Base-by-base conservation (phyloP, 345 rosid species). In the Eucalyptus brandiana region DNA sequence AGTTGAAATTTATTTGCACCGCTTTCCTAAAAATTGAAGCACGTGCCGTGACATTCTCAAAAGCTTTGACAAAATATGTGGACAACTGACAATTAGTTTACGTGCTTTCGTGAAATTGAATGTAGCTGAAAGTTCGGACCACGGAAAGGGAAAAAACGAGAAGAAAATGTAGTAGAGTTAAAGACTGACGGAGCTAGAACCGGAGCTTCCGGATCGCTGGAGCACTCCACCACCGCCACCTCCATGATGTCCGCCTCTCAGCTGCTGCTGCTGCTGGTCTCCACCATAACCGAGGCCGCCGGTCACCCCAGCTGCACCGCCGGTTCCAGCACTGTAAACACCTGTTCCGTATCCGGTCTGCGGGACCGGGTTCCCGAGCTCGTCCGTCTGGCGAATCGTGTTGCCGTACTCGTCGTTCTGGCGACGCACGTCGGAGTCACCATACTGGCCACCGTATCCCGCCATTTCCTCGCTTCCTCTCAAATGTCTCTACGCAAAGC, bases 161-260 rank as follows among this genome's bases (percentile, higher is more conserved):
- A 50, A 86, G 30, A 50, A 49, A 48, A 19, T 24, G 13, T 9
- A 18, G 6, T 19, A n/a, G n/a, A n/a, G 17, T 48, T 18, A 19
- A 86, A 34, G 30, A 88, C 93, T 89, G 83, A 95, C 98, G 86
- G 97, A 94, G 91, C 96, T 92, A 9, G 93, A 90, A 88, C 95
- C 92, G 69, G 97, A 93, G 72, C 95, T 93, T 50, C 93, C 94
- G 23, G 94, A 92, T 37, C 97, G 95, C 85, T 90, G 96, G 69
- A 95, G 94, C 89, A 90, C 88, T 67, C 92, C 93, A 34, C 88
- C 91, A 32, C 88, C 44, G 44, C 80, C 91, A 51, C 86, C 91
- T 14, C 91, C 92, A 4, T 72, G 91, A 83, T 86, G 92, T 40
- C 54, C 60, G 32, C 12, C 45, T n/a, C 69, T 56, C 23, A 24